Base-by-base conservation (phyloP, 495 filamentous ascomycete species). In the Hapsidospora chrysogenum region DNA sequence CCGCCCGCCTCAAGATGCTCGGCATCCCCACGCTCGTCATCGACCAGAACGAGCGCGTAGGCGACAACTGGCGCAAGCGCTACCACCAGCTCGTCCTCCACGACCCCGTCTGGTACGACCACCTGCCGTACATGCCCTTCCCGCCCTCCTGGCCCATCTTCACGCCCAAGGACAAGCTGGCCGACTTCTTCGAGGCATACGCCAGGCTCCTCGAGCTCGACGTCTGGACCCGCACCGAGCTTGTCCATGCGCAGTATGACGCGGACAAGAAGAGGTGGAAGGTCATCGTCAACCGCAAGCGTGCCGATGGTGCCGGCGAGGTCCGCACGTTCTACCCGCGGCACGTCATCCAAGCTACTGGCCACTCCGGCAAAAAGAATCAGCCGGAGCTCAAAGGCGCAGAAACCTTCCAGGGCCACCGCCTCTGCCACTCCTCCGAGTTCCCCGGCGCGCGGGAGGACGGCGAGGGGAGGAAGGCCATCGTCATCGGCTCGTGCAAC, bases 401-500 rank as follows among this genome's bases (percentile, higher is more conserved):
- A 32, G 66, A 71, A 5, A 46, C 38, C 4, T 85, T 87, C 61
- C 45, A 61, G 25, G 74, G 77, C 9, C 52, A 59, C 26, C 42
- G 61, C 2, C 42, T 84, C 35, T 78, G 71, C 51, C 83, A 89
- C 45, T 82, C 75, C 19, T 74, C 75, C 9, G 66, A 80, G 20
- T 81, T 80, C 47, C 49, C 60, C 0, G 76, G 75, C 4, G 72
- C 76, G 9, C 59, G 61, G 15, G 25, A 53, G 6, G 36, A 59
- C 21, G 52, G 57, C 1, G 50, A 52, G 15, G 70, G 69, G 1
- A 81, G 76, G 47, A 79, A 75, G 42, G 83, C 71, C 1, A 54
- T 89, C 14, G 70, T 92, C 0, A 66, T 92, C 5, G 84, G 84
- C 3, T 76, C 72, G 19, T 83, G 83, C 53, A 89, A 86, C 48